These are phyloP conservation scores for Pecoramyces ruminantium DNA, from an alignment of 192 early-diverging fungal genomes.

Conservation along the genomic window DNA sequence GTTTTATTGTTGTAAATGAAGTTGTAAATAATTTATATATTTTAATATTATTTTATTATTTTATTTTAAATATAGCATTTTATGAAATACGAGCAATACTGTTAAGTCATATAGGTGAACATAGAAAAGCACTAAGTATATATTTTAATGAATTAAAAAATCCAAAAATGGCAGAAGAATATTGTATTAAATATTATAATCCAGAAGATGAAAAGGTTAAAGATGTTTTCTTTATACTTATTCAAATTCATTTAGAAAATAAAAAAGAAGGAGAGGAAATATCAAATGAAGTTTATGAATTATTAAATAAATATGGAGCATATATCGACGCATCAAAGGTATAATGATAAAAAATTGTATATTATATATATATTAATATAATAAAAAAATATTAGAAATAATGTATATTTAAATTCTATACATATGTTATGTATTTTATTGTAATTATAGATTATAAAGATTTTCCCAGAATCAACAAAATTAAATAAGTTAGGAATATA, in stretches of 20 bases:
- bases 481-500: not conserved
- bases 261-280: not conserved
- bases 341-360: no score
- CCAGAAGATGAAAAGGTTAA: not conserved
- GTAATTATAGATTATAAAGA: not conserved
- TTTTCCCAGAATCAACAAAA: not conserved
- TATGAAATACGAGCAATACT: not conserved
- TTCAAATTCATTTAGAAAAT: not conserved
- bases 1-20: no score
- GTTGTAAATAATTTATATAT: not conserved
- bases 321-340: not conserved
- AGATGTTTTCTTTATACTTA: not conserved
- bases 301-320: not conserved
- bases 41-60: not conserved
- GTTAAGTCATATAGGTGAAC: not conserved
- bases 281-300: not conserved
- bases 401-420: no score
- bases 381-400: no score
- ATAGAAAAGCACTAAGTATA: not conserved
- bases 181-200: not conserved
- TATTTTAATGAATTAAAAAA: not conserved
- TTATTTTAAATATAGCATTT: not conserved
- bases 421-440: no score
- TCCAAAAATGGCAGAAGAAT: not conserved
- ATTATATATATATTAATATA: no score